Percentiles rank a stretch among this genome's conserved stretches.
Evolutionary conservation across 1,139 yeast genomes (phyloP).

Genomic region (Casaregolazyma suthepensis): DNA sequence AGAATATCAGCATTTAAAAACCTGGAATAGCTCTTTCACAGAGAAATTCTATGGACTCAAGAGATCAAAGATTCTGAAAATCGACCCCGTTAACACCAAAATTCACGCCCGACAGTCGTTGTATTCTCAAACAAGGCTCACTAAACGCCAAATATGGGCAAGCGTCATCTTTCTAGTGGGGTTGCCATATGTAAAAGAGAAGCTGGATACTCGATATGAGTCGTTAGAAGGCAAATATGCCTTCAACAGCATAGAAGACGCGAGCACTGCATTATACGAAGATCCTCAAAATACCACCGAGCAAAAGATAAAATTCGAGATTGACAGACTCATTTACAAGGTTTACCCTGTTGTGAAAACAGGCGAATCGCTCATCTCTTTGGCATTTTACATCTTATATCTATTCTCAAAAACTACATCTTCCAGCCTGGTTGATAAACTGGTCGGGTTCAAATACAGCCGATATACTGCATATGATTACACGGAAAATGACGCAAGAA

Average conservation of each 20-base stretch:
- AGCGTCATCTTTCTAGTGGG: conserved; percentile 62
- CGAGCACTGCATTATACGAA: conserved; percentile 25
- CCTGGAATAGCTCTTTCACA: conserved; percentile 83
- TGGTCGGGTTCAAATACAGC: conserved; percentile 63
- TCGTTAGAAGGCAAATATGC: conserved; percentile 53
- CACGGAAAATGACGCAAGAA: conserved; percentile 34
- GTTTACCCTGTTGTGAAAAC: conserved; percentile 58
- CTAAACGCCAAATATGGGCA: conserved; percentile 48
- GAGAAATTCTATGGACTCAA: conserved; percentile 91
- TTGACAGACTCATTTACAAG: conserved; percentile 47
- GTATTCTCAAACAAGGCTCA: conserved; percentile 52
- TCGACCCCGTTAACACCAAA: conserved; percentile 26
- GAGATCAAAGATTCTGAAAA: conserved; percentile 40
- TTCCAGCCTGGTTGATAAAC: conserved; percentile 55
- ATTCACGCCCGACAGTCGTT: conserved; percentile 41
- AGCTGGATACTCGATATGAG: conserved; percentile 62
- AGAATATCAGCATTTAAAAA: conserved; percentile 64
- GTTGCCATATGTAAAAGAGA: conserved; percentile 62
- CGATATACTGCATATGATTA: conserved; percentile 63
- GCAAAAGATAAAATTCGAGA: conserved; percentile 22
- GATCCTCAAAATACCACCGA: not conserved
- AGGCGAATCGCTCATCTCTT: conserved; percentile 43
- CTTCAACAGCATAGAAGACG: conserved; percentile 42
- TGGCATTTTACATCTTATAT: conserved; percentile 59
- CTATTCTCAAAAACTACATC: conserved; percentile 63